Base-by-base conservation (phyloP, 1,284 basidiomycete species). In the Peniophora sp. region DNA sequence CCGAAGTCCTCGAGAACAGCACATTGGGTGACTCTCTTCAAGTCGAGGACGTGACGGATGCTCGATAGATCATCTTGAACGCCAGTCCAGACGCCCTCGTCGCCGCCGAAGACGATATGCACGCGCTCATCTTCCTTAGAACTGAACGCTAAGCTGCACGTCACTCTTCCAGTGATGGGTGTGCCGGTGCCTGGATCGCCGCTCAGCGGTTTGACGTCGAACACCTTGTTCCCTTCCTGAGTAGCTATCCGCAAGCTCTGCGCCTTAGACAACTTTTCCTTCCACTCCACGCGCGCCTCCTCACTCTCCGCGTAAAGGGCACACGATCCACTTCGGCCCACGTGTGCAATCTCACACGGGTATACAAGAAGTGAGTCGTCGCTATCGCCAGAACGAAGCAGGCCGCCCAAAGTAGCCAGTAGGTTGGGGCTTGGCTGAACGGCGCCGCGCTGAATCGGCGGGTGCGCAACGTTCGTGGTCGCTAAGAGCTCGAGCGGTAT, bases 71-170 rank as follows among this genome's bases (percentile, higher is more conserved):
- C 88, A 59, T 91, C 86, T 27, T 90, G 79, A 66, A 97, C 85
- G 0, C 95, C 96, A 57, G 98, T 96, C 92, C 93, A 98, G 2
- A 98, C 91, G 35, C 96, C 96, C 61, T 97, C 92, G 0, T 90
- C 85, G 65, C 94, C 96, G 17, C 95, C 95, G 57, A 97, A 85
- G 0, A 95, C 93, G 18, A 97, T 86, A 15, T 98, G 74, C 2
- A 81, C 79, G 42, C 92, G 81, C 3, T 88, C 84, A 64, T 97
- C 92, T 3, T 81, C 74, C 2, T 92, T 92, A 50, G 77, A n/a
- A n/a, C n/a, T 84, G 64, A 96, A 95, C 3, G 95, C 92, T 20
- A 94, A 88, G 0, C 92, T 94, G 63, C 93, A 97, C 2, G 92
- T 94, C 44, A 97, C 92, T 59, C 88, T 87, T 2, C 92, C 92